Conservation (phyloP, 495 filamentous ascomycete species). For the Tuber indicum region DNA sequence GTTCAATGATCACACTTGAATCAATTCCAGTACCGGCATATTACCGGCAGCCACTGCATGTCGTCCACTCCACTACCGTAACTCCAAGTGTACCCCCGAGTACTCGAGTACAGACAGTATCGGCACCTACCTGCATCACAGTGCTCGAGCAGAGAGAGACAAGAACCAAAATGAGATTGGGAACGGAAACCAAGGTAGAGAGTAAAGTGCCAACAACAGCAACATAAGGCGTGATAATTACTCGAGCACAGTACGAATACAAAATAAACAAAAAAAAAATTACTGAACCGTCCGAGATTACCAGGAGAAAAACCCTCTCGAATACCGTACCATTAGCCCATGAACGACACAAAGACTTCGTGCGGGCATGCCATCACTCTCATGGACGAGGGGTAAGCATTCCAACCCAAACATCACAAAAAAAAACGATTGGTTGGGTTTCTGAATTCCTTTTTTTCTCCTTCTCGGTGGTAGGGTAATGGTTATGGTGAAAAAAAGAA, state of each 20-base stretch:
- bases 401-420: not conserved
- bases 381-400: not conserved
- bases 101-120: not conserved
- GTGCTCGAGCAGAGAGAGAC: not conserved
- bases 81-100: not conserved
- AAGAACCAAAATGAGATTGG: not conserved
- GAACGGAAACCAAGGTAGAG: too few relatives aligned
- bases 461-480: not conserved
- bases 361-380: not conserved
- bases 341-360: not conserved
- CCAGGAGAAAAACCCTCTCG: not conserved
- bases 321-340: not conserved
- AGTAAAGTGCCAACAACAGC: not conserved
- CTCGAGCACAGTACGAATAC: not conserved
- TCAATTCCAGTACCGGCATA: not conserved
- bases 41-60: not conserved
- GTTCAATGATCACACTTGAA: not conserved
- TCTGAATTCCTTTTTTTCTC: not conserved
- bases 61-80: not conserved
- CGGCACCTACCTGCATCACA: not conserved
- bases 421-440: not conserved
- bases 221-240: not conserved
- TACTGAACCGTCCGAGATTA: not conserved
- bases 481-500: not conserved
- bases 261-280: not conserved